Percentiles rank a stretch among this genome's conserved stretches.
Conservation (phyloP, 75 land plant genomes). For the Selaginella moellendorffii region DNA sequence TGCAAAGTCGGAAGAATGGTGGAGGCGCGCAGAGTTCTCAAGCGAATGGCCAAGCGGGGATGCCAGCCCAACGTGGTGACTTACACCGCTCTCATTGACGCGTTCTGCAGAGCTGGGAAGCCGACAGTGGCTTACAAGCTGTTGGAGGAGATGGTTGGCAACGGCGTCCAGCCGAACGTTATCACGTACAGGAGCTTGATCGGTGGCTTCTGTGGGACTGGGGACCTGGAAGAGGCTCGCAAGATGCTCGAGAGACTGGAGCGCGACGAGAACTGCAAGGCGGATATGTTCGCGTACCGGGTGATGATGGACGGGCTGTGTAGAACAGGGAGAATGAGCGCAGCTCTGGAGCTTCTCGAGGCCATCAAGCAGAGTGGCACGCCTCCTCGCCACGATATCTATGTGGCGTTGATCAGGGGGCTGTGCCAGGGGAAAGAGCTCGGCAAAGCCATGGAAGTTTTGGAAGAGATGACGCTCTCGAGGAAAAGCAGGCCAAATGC, state of each 20-base stretch:
- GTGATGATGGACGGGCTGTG: background rate
- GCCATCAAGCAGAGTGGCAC: background rate
- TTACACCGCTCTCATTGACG: constrained; percentile 44
- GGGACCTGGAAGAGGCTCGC: background rate
- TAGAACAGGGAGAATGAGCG: background rate
- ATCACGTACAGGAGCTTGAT: background rate
- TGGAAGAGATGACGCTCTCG: background rate
- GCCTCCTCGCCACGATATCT: background rate
- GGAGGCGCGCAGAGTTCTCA: constrained; percentile 16
- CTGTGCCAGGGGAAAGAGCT: background rate
- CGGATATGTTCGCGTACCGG: background rate
- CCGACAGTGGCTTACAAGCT: constrained; percentile 39
- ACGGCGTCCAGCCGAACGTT: constrained; percentile 11
- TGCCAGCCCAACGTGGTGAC: constrained; percentile 35
- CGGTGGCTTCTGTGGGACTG: background rate
- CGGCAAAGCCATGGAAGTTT: background rate
- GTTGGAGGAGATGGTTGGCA: constrained; percentile 36
- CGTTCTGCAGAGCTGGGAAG: constrained; percentile 37
- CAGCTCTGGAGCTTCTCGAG: background rate
- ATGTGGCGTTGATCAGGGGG: background rate
- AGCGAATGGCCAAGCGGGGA: constrained; percentile 32
- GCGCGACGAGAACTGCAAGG: background rate
- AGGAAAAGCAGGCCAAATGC: no score
- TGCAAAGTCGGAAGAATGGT: constrained; percentile 1
- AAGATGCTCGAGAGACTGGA: background rate